Evolutionary conservation across 805 yeast genomes (phyloP).

Genomic region (Starmerella geochares): DNA sequence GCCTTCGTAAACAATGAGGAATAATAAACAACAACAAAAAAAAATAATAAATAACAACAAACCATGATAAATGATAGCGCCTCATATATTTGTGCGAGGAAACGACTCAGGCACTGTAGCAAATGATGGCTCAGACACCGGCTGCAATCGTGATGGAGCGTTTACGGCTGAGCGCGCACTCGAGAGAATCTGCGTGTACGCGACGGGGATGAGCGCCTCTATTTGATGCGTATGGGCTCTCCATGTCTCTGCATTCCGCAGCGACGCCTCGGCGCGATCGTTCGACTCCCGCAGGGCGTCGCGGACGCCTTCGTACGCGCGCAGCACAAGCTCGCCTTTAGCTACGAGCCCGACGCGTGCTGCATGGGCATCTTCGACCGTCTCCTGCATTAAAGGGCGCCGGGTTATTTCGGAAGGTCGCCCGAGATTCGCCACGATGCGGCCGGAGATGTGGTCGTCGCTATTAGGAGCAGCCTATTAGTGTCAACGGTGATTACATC

Average conservation of each 20-base stretch:
- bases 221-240: neutral
- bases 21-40: no score
- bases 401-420: no score
- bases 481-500: no score
- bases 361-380: neutral
- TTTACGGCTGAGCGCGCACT: neutral
- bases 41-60: no score
- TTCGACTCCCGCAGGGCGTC: constrained; percentile 7
- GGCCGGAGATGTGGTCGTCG: no score
- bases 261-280: constrained; percentile 10
- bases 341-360: neutral
- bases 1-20: no score
- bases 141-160: neutral
- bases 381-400: no score
- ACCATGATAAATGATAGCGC: no score
- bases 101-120: no score
- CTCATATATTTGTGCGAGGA: no score
- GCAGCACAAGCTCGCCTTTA: neutral
- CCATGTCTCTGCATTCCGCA: neutral
- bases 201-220: constrained; percentile 12
- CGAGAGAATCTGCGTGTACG: constrained; percentile 13
- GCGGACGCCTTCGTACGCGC: neutral
- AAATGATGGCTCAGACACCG: neutral
- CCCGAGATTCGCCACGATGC: no score
- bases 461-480: no score